Percentiles rank a stretch among this genome's conserved stretches.
Evolutionary conservation across 805 yeast species (phyloP).

Genomic region (Wickerhamiella slavikovae): DNA sequence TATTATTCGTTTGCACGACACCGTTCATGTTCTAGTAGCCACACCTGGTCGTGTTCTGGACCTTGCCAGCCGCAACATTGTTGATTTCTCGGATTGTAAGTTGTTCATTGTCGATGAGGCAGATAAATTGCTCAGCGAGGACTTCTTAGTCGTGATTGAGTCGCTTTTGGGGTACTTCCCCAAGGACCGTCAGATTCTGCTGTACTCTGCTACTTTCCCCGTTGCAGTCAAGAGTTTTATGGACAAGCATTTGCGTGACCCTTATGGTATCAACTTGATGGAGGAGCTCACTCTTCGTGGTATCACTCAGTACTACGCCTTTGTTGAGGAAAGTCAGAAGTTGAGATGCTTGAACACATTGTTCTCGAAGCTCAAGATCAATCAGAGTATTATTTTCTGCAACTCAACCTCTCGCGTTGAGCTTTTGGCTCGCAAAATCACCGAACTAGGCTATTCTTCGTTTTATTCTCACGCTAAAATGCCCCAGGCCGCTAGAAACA

Average conservation of each 20-base stretch:
- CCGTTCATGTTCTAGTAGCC: slow-evolving; percentile 88
- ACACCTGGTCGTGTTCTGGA: slow-evolving; percentile 96
- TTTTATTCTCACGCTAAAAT: slow-evolving; percentile 92
- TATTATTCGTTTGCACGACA: slow-evolving; percentile 75
- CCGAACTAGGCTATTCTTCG: slow-evolving; percentile 91
- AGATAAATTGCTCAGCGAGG: slow-evolving; percentile 84
- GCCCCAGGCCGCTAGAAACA: slow-evolving; percentile 94
- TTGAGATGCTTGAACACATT: slow-evolving; percentile 88
- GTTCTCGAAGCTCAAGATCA: slow-evolving; percentile 83
- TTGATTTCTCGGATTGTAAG: slow-evolving; percentile 70
- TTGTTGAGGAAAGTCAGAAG: slow-evolving; percentile 91
- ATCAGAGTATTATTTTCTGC: slow-evolving; percentile 92
- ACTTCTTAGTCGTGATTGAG: slow-evolving; percentile 70
- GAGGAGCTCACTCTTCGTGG: slow-evolving; percentile 92
- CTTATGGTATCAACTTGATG: slow-evolving; percentile 92
- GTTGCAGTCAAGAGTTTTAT: slow-evolving; percentile 78
- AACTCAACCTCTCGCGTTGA: slow-evolving; percentile 94
- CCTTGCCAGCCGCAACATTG: slow-evolving; percentile 70
- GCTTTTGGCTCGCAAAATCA: slow-evolving; percentile 82
- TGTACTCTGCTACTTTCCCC: slow-evolving; percentile 94
- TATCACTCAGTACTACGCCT: slow-evolving; percentile 95
- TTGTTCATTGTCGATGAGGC: slow-evolving; percentile 97
- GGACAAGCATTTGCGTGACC: slow-evolving; percentile 75
- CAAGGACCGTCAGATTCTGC: slow-evolving; percentile 54
- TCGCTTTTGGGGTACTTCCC: slow-evolving; percentile 75